Conservation (phyloP, 164 flowering plant genomes). For the Taxillus chinensis region DNA sequence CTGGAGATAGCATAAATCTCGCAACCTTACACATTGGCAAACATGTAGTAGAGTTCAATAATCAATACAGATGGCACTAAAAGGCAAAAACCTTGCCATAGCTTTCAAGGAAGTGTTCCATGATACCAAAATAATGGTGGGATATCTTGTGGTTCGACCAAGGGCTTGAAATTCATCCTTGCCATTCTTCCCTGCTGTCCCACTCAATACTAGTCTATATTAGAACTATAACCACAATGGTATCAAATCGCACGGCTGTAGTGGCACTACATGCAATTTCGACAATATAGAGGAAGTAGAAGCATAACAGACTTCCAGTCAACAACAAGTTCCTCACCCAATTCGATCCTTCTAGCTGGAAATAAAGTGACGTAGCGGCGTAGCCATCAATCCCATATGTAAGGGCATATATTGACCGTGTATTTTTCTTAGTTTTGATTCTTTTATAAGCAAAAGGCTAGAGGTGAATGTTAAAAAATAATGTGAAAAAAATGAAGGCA, state of each 20-base stretch:
- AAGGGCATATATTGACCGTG: slow-evolving; percentile 20
- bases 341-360: slow-evolving; percentile 29
- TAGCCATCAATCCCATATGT: slow-evolving; percentile 36
- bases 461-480: no score
- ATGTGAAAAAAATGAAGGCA: no score
- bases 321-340: slow-evolving; percentile 26
- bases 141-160: slow-evolving; percentile 24
- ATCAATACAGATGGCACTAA: slow-evolving; percentile 14
- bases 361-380: slow-evolving; percentile 25
- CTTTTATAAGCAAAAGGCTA: no score
- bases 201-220: slow-evolving; percentile 26
- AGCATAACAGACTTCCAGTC: slow-evolving; percentile 26
- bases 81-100: slow-evolving; percentile 29
- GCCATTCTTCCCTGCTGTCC: slow-evolving; percentile 28
- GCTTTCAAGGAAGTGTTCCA: slow-evolving; percentile 24
- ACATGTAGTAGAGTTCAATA: slow-evolving; percentile 2
- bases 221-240: slow-evolving; percentile 25
- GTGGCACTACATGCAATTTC: slow-evolving; percentile 23
- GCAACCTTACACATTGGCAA: slow-evolving; percentile 1
- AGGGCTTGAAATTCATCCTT: slow-evolving; percentile 28
- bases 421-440: no score
- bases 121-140: slow-evolving; percentile 24
- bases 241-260: slow-evolving; percentile 28
- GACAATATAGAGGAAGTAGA: slow-evolving; percentile 9
- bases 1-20: slow-evolving; percentile 28